A percentile compares a stretch with the other conserved stretches of the same genome.
Evolutionary conservation across 495 filamentous ascomycete genomes (phyloP).

Genomic region (Pseudoneurospora amorphoporcata): DNA sequence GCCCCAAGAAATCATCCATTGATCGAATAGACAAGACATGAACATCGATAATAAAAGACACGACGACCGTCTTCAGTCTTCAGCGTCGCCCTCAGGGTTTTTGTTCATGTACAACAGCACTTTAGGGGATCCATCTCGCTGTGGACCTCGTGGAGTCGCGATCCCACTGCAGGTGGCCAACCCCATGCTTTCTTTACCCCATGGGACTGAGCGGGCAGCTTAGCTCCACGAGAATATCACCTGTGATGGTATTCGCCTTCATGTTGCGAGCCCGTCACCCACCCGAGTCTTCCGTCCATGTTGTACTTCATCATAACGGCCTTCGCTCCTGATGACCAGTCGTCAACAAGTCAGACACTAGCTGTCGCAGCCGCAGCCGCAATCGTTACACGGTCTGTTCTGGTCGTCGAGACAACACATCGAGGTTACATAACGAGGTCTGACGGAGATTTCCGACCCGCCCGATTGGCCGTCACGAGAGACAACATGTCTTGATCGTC

Average conservation of each 20-base stretch:
- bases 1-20: background rate
- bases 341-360: background rate
- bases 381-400: background rate
- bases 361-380: background rate
- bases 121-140: background rate
- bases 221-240: background rate
- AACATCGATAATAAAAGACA: background rate
- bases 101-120: background rate
- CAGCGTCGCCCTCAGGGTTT: background rate
- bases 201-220: background rate
- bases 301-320: background rate
- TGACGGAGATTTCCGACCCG: background rate
- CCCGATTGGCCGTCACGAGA: background rate
- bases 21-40: background rate
- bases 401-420: background rate
- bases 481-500: background rate
- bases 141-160: background rate
- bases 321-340: background rate
- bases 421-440: background rate
- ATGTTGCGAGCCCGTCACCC: background rate
- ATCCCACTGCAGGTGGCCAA: background rate
- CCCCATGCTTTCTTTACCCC: background rate
- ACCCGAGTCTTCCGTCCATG: background rate
- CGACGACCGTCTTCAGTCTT: background rate
- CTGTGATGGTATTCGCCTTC: background rate